Evolutionary conservation across 352 stramenopile species (phyloP).

Genomic region (Phytopythium vexans): DNA sequence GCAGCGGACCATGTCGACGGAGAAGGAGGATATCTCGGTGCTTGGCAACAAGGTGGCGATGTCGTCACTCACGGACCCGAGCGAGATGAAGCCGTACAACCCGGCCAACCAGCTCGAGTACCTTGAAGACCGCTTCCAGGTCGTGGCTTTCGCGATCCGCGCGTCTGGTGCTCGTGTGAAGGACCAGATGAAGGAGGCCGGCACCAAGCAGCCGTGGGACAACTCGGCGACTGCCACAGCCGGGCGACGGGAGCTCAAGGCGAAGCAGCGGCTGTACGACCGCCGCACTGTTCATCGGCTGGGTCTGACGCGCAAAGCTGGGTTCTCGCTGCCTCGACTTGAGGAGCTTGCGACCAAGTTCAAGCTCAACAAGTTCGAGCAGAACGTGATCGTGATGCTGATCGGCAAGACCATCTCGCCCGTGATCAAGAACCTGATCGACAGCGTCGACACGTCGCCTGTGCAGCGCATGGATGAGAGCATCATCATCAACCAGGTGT

Average conservation of each 20-base stretch:
- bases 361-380: conserved; percentile 84
- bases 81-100: conserved; percentile 80
- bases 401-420: conserved; percentile 89
- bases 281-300: conserved; percentile 61
- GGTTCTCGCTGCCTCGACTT: conserved; percentile 59
- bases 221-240: conserved; percentile 56
- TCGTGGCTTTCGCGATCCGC: conserved; percentile 85
- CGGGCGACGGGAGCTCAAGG: conserved; percentile 76
- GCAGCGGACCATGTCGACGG: conserved; percentile 10
- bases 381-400: conserved; percentile 89
- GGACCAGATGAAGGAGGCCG: conserved; percentile 88
- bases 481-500: conserved; percentile 88
- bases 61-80: conserved; percentile 41
- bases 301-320: conserved; percentile 55
- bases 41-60: conserved; percentile 12
- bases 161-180: conserved; percentile 81
- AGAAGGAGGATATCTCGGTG: conserved; percentile 6
- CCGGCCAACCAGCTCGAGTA: conserved; percentile 85
- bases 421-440: conserved; percentile 86
- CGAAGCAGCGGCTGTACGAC: conserved; percentile 83
- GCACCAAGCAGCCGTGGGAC: conserved; percentile 80
- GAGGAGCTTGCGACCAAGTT: conserved; percentile 77
- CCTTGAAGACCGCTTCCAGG: conserved; percentile 85
- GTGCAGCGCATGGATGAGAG: conserved; percentile 89
- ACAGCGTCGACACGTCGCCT: conserved; percentile 78